Base-by-base conservation (phyloP, 176 grass and related monocot genomes). In the Aegilops longissima region DNA sequence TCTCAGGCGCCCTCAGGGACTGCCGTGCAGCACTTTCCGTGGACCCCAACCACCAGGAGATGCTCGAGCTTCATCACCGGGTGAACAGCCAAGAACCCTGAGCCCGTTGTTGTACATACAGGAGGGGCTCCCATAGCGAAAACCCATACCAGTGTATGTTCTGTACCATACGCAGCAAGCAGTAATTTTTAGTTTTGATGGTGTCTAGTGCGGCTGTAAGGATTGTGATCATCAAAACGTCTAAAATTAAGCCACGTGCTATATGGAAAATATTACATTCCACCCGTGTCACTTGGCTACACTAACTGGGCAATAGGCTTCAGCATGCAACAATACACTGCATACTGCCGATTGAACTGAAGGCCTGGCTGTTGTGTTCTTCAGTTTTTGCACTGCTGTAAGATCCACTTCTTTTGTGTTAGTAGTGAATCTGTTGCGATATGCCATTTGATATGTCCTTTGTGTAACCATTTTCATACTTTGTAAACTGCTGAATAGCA, bases 1-100 rank as follows among this genome's bases (percentile, higher is more conserved):
- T 97, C 72, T 85, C 94, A 1, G 84, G 92, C 4, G 97, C 97
- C 33, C 94, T 99, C 66, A 83, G 87, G 54, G 97, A 99, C 73
- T 99, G 97, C 73, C 87, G 94, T 0, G 94, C 97, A 0, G 97
- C 97, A 12, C 91, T 99, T 42, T 99, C 97, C 0, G 91, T 99
- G 80, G 97, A 99, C 24, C 97, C 97, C 54, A 99, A 95, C 83
- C 97, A 99, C 83, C 97, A 99, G 87, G 97, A 99, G 87, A 99
- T 99, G 97, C 92, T 99, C 3, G 97, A 99, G 87, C 97, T 99
- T 75, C 97, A 97, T 66, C 95, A 92, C 61, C 90, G 97, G 29
- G 94, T 99, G 84, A 92, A 99, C 90, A 96, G 87, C 89, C 94
- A 97, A 90, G 97, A 99, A 92, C 97, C 97, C 59, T 99, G 90